These are phyloP conservation scores for rapeseed (Brassica napus) DNA, from an alignment of 345 rosid genomes.

Conservation along the genomic window DNA sequence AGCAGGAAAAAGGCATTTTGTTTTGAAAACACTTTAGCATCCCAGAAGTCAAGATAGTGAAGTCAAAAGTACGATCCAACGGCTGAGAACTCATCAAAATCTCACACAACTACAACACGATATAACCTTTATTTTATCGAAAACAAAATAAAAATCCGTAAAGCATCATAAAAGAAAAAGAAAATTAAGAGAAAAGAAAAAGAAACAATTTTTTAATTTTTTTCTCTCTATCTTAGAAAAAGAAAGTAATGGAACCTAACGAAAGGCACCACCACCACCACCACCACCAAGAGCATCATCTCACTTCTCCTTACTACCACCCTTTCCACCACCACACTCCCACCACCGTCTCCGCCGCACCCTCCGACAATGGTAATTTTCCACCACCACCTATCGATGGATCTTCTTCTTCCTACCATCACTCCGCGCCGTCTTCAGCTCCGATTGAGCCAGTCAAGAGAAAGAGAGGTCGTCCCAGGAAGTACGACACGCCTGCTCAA, in stretches of 20 bases:
- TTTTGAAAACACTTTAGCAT: too few relatives aligned
- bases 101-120: constrained; percentile 32
- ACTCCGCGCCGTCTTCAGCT: constrained; percentile 65
- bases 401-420: constrained; percentile 45
- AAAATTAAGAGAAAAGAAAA: constrained; percentile 21
- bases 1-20: background rate
- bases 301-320: constrained; percentile 49
- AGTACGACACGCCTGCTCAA: constrained; percentile 92
- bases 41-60: constrained; percentile 3
- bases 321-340: constrained; percentile 33
- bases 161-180: constrained; percentile 32
- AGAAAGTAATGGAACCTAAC: constrained; percentile 56
- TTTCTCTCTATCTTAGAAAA: background rate
- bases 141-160: background rate
- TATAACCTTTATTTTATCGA: background rate
- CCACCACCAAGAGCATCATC: constrained; percentile 12
- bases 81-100: constrained; percentile 21
- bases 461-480: constrained; percentile 94
- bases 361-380: constrained; percentile 66
- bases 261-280: constrained; percentile 48
- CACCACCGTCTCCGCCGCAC: constrained; percentile 46
- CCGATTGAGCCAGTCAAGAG: constrained; percentile 63
- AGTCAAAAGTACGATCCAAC: constrained; percentile 27
- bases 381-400: constrained; percentile 46
- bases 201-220: constrained; percentile 20